Evolutionary conservation across 2,329 filamentous ascomycete species (phyloP).

Genomic region (Exophiala mesophila): DNA sequence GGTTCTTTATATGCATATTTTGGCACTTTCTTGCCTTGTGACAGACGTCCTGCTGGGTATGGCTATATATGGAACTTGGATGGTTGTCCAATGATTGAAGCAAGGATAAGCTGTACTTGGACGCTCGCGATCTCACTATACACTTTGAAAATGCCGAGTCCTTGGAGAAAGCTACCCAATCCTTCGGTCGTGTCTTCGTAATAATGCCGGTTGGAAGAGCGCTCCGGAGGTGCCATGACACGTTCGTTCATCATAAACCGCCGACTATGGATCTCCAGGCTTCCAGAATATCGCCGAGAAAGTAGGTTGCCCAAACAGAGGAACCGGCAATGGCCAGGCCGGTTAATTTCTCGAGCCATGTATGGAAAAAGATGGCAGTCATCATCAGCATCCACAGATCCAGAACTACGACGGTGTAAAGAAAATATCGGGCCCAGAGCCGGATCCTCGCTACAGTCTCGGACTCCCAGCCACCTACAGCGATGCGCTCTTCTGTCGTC

Average conservation of each 20-base stretch:
- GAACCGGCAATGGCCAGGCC: slow-evolving; percentile 46
- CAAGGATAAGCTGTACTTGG: not conserved
- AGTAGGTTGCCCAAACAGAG: slow-evolving; percentile 48
- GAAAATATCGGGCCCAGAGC: slow-evolving; percentile 50
- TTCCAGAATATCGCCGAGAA: slow-evolving; percentile 43
- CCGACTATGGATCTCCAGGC: slow-evolving; percentile 45
- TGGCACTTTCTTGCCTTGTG: too few relatives aligned
- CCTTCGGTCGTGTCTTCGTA: too few relatives aligned
- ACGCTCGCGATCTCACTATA: slow-evolving; percentile 1
- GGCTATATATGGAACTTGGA: too few relatives aligned
- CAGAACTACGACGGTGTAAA: slow-evolving; percentile 59
- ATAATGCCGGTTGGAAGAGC: too few relatives aligned
- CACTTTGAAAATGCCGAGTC: too few relatives aligned
- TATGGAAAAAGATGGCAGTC: slow-evolving; percentile 98
- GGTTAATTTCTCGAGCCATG: slow-evolving; percentile 86
- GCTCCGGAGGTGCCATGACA: too few relatives aligned
- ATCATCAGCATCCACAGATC: slow-evolving; percentile 96
- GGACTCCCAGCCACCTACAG: slow-evolving; percentile 29
- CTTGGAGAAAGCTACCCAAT: too few relatives aligned
- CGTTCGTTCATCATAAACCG: slow-evolving; percentile 33
- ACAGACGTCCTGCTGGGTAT: too few relatives aligned
- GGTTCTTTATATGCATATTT: too few relatives aligned
- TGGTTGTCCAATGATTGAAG: too few relatives aligned
- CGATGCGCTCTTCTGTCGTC: slow-evolving; percentile 36
- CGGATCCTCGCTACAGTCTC: slow-evolving; percentile 48